Base-by-base conservation (phyloP, 1,139 yeast species). In the Suhomyces kunorum region DNA sequence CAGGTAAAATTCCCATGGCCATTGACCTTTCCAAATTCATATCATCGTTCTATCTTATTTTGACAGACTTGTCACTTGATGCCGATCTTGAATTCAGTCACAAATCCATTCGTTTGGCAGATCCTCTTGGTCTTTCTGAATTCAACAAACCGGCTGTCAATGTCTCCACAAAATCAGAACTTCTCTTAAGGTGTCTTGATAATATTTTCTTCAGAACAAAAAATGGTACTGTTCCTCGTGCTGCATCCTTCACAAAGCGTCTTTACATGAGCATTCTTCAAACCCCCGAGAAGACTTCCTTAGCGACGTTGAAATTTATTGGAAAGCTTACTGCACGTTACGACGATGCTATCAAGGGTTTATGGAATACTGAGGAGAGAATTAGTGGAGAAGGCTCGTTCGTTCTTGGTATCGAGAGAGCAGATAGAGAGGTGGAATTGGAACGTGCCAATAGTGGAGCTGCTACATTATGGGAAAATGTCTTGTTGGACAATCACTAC, bases 401-500 rank as follows among this genome's bases (percentile, higher is more conserved):
- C 41, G 69, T 74, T 5, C 83, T 84, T 55, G 79, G 81, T 25
- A 72, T 83, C 51, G 88, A 83, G 39, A 75, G 79, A 20, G 76
- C 76, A 32, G 59, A 58, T 32, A 53, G 63, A 38, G 73, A 67
- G 40, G 70, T 72, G 5, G 83, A 79, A 35, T 79, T 88, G 8
- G 88, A 85, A 51, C 79, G 94, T 60, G 71, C 86, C 50, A 89
- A 90, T 55, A 78, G 95, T 3, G 90, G 83, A 36, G 94, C 94
- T 11, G 95, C 97, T 1, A 84, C 89, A 0, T 66, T 90, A 34
- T 92, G 96, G 95, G 98, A 92, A 57, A 80, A 81, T 40, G 82
- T 83, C 3, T 63, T 90, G 37, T 67, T 92, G 44, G 84, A 83
- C 45, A 79, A 81, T 46, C 98, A 92, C 61, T 92, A 86, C 58